A percentile compares a stretch with the other conserved stretches of the same genome.
Evolutionary conservation across 108 stramenopile genomes (phyloP).

Genomic region (Nitzschia palea): DNA sequence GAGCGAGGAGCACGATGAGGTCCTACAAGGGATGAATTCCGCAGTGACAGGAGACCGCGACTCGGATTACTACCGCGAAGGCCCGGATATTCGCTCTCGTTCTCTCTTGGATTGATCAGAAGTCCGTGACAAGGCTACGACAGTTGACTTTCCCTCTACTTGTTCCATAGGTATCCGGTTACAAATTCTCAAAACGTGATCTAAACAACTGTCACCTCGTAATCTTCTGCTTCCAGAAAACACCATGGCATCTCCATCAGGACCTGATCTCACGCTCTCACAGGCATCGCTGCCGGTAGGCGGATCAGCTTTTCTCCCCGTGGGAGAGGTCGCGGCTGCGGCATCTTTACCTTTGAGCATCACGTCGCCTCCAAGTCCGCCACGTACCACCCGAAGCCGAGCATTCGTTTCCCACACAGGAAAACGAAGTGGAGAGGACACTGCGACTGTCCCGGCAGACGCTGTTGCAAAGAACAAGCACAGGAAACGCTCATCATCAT

Average conservation of each 20-base stretch:
- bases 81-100: too few species aligned
- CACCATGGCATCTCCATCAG: conserved; percentile 9
- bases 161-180: neutral
- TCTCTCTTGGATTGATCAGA: too few species aligned
- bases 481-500: neutral
- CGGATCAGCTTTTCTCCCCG: neutral
- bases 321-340: neutral
- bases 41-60: too few species aligned
- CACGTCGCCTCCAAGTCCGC: neutral
- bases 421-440: neutral
- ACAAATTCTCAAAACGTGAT: neutral
- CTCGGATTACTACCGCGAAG: too few species aligned
- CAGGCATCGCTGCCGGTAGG: neutral
- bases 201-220: too few species aligned
- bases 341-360: neutral
- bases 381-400: neutral
- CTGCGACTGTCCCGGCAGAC: neutral
- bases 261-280: neutral
- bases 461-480: neutral
- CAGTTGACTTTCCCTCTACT: too few species aligned
- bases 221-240: neutral
- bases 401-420: neutral
- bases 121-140: too few species aligned
- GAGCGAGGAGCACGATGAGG: too few species aligned
- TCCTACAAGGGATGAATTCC: too few species aligned